Evolutionary conservation across 169 alveolate genomes (phyloP).

Genomic region (Plasmodium gonderi): DNA sequence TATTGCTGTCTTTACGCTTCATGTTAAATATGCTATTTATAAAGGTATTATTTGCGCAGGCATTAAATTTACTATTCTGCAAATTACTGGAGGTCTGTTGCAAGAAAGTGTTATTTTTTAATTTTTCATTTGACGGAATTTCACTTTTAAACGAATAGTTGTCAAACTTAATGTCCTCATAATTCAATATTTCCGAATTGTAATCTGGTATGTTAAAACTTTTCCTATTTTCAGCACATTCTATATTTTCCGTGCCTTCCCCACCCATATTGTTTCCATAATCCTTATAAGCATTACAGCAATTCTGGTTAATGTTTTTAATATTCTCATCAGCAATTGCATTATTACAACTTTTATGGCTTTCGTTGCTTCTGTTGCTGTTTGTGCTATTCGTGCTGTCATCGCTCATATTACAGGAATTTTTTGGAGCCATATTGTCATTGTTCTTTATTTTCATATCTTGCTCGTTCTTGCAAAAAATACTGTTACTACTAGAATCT

Average conservation of each 20-base stretch:
- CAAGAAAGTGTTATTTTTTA: neutral
- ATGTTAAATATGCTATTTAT: neutral
- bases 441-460: neutral
- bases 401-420: neutral
- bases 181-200: neutral
- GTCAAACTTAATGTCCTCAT: slow-evolving; percentile 18
- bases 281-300: neutral
- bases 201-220: neutral
- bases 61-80: slow-evolving; percentile 4
- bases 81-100: slow-evolving; percentile 18
- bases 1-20: neutral
- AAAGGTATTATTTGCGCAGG: neutral
- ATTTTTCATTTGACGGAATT: neutral
- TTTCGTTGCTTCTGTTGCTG: slow-evolving; percentile 4
- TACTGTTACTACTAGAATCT: neutral
- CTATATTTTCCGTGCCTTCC: too few relatives aligned
- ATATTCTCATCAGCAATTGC: neutral
- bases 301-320: neutral
- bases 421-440: neutral
- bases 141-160: slow-evolving; percentile 7
- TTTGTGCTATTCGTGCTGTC: slow-evolving; percentile 6
- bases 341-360: neutral
- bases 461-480: neutral
- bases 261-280: neutral
- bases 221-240: neutral